Evolutionary conservation across 2,329 filamentous ascomycete species (phyloP).

Genomic region (Exophiala sp.): DNA sequence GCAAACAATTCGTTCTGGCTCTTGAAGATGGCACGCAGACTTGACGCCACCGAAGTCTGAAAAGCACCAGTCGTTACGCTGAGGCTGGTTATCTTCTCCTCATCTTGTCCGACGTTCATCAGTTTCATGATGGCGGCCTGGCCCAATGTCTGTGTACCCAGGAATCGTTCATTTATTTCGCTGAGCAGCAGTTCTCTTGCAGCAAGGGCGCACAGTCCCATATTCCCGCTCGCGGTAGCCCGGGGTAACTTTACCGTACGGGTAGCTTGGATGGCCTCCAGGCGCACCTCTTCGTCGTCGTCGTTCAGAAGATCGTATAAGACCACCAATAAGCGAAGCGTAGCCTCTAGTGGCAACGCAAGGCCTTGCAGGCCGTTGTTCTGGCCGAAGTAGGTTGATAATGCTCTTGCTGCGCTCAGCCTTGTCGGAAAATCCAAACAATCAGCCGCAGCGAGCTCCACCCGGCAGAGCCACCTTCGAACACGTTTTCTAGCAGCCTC

Average conservation of each 20-base stretch:
- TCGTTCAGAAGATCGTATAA: conserved; percentile 76
- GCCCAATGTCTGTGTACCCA: conserved; percentile 26
- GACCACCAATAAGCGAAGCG: conserved; percentile 35
- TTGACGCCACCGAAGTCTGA: conserved; percentile 10
- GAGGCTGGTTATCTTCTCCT: conserved; percentile 41
- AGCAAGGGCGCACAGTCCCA: conserved; percentile 45
- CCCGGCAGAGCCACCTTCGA: conserved; percentile 9
- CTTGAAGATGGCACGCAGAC: conserved; percentile 6
- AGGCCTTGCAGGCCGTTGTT: conserved; percentile 33
- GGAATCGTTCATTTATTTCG: conserved; percentile 35
- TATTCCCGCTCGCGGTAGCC: conserved; percentile 16
- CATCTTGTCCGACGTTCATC: conserved; percentile 32
- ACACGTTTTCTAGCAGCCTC: background rate
- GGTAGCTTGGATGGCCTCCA: conserved; percentile 46
- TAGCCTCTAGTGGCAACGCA: conserved; percentile 32
- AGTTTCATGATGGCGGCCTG: conserved; percentile 30
- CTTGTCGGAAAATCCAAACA: conserved; percentile 25
- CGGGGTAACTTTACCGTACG: conserved; percentile 7
- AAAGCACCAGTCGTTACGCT: conserved; percentile 37
- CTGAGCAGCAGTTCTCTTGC: conserved; percentile 40
- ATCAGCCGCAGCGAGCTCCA: conserved; percentile 17
- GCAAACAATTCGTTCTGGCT: conserved; percentile 64
- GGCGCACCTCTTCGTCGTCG: conserved; percentile 83
- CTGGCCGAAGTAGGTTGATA: conserved; percentile 12
- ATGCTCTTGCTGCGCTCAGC: conserved; percentile 16